phyloP scores from a whole-genome alignment of 805 yeast species.

The Wickerhamiella domercqiae region DNA sequence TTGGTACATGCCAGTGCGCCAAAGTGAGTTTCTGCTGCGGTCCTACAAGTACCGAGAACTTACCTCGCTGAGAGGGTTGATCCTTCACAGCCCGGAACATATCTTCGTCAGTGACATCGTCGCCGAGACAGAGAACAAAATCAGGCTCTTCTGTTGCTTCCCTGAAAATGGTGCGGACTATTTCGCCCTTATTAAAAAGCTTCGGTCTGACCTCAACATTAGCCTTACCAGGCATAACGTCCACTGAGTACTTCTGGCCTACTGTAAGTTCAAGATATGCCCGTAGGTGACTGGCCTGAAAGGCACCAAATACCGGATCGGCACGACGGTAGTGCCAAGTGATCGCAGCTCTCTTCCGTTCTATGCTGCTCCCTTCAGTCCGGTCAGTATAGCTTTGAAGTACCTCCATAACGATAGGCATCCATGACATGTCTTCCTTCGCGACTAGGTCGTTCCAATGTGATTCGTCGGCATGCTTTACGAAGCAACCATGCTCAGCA shows the following conservation, averaged over 20 bases:
- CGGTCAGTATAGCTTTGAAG: conserved; percentile 64
- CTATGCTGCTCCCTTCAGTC: conserved; percentile 82
- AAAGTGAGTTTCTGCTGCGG: conserved; percentile 29
- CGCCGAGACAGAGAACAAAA: conserved; percentile 82
- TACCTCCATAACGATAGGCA: conserved; percentile 56
- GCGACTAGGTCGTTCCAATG: conserved; percentile 79
- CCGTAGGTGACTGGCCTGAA: conserved; percentile 63
- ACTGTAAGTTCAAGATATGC: conserved; percentile 46
- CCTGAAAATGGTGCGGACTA: conserved; percentile 59
- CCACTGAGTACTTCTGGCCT: conserved; percentile 58
- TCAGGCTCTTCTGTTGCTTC: conserved; percentile 41
- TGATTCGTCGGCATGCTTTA: conserved; percentile 42
- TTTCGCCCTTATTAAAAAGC: conserved; percentile 92
- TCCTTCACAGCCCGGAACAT: conserved; percentile 71
- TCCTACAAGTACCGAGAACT: conserved; percentile 19
- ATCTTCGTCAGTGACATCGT: conserved; percentile 94
- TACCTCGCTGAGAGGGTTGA: conserved; percentile 33
- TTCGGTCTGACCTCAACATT: conserved; percentile 94
- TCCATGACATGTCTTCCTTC: conserved; percentile 87
- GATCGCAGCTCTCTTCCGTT: conserved; percentile 78
- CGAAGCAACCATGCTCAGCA: conserved; percentile 96
- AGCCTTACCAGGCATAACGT: conserved; percentile 95
- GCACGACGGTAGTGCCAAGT: conserved; percentile 97
- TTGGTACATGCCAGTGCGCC: conserved; percentile 17
- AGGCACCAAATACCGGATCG: conserved; percentile 85